Conservation (phyloP, 495 filamentous ascomycete species). For the Penicillium pulvis region DNA sequence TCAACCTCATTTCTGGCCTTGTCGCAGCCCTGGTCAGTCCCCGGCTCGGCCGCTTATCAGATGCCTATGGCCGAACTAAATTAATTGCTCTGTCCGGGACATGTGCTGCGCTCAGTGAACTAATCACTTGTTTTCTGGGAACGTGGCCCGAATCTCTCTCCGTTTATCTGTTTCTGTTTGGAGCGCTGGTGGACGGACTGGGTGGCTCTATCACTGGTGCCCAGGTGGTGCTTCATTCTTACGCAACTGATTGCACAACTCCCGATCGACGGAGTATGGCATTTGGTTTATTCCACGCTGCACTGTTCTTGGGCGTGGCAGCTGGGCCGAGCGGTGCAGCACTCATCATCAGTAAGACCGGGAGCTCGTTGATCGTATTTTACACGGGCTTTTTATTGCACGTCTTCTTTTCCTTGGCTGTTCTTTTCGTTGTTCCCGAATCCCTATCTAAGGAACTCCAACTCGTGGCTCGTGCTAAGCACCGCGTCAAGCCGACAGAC, state of each 20-base stretch:
- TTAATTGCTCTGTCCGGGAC: constrained; percentile 67
- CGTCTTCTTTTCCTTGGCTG: constrained; percentile 64
- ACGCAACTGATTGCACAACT: constrained; percentile 84
- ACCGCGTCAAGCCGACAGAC: constrained; percentile 36
- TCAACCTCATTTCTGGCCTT: constrained; percentile 69
- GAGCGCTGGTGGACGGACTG: constrained; percentile 75
- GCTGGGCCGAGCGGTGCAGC: constrained; percentile 79
- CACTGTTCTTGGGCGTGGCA: constrained; percentile 84
- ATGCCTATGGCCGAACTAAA: constrained; percentile 78
- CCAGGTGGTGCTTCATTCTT: constrained; percentile 79
- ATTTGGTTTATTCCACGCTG: constrained; percentile 87
- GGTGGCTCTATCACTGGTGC: constrained; percentile 83
- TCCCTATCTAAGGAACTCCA: constrained; percentile 73
- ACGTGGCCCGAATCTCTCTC: constrained; percentile 69
- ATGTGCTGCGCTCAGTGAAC: constrained; percentile 68
- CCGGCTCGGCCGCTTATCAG: constrained; percentile 80
- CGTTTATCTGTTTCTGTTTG: constrained; percentile 73
- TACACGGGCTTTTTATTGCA: constrained; percentile 75
- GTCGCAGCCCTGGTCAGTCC: constrained; percentile 77
- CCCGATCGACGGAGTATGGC: constrained; percentile 77
- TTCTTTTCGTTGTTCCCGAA: constrained; percentile 75
- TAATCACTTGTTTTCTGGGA: constrained; percentile 74
- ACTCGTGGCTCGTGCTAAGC: constrained; percentile 65
- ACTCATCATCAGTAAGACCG: constrained; percentile 70
- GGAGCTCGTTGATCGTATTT: constrained; percentile 71